Evolutionary conservation across 169 alveolate genomes (phyloP), one percentile per base, ranked within the genome.

Genomic region (Cryptosporidium sp.): DNA sequence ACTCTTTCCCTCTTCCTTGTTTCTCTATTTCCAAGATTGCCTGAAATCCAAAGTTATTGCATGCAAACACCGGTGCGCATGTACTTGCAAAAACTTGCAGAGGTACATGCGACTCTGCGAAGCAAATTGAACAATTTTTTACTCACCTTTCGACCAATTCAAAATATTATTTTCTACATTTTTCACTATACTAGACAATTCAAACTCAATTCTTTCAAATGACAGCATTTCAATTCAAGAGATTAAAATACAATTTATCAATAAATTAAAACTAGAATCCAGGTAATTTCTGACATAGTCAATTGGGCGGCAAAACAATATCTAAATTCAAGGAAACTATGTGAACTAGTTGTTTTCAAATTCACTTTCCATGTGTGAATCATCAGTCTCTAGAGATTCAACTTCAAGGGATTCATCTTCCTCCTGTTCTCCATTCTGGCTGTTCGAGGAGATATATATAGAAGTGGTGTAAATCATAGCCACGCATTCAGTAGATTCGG

Each of bases 321-420:
- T 55, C 67, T 55, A 26, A 48, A 16, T 31, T 14, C 3, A 0
- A 37, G 26, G 1, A 0, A 37, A 31, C 29, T 10, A 0, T 7
- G 8, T 1, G 8, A 35, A n/a, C 71, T 37, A 65, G 51, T 29
- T 65, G 1, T 73, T 18, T 16, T 73, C 86, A 18, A 26, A n/a
- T 33, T 58, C 50, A 55, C 52, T 73, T 21, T 52, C 75, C 52
- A 52, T 23, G 14, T 65, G 39, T 29, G 85, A 45, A 23, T 33
- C 48, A 0, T 80, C 80, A 9, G 51, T 45, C 33, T 80, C 89
- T 26, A 80, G 62, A 45, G 89, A 80, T 48, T 80, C 89, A 14
- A 41, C 41, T 45, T 65, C 75, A 26, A 80, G 74, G 2, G 89
- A 80, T 12, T 0, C 89, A 16, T 31, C n/a, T 2, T 39, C 89